A percentile compares a stretch with the other conserved stretches of the same genome.
phyloP scores from a whole-genome alignment of 192 early-diverging fungal genomes.

The Coemansia sp. region DNA sequence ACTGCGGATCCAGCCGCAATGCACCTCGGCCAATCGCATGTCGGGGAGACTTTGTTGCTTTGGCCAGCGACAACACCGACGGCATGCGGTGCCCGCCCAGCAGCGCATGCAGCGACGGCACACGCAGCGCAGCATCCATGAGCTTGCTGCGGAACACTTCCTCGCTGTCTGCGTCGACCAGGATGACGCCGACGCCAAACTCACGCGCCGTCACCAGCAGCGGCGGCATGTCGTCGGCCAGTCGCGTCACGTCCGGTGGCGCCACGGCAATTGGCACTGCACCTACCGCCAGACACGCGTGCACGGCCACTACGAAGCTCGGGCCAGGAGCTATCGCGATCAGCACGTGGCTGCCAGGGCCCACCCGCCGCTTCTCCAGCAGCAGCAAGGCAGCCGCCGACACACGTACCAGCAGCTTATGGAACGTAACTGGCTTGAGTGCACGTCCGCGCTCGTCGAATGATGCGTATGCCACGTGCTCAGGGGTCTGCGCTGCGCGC shows the following conservation, averaged over 20 bases:
- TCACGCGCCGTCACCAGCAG: constrained; percentile 64
- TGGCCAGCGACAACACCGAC: constrained; percentile 59
- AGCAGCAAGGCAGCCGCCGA: constrained; percentile 66
- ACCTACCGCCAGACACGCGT: constrained; percentile 81
- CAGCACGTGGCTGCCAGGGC: constrained; percentile 60
- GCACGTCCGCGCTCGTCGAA: constrained; percentile 64
- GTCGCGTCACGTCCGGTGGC: constrained; percentile 62
- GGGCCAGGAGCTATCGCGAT: constrained; percentile 67
- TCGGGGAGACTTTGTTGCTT: constrained; percentile 65
- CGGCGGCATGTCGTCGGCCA: constrained; percentile 68
- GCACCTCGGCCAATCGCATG: constrained; percentile 61
- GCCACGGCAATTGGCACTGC: constrained; percentile 68
- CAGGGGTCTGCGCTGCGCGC: constrained; percentile 63
- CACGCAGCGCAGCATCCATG: constrained; percentile 59
- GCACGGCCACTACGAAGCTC: constrained; percentile 67
- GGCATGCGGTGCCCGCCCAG: constrained; percentile 56
- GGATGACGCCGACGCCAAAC: constrained; percentile 58
- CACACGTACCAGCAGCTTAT: constrained; percentile 67
- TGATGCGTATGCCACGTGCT: constrained; percentile 62
- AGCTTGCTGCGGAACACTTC: constrained; percentile 64
- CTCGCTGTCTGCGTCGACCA: constrained; percentile 67
- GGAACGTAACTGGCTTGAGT: constrained; percentile 65
- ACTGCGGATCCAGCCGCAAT: constrained; percentile 57
- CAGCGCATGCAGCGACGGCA: constrained; percentile 40
- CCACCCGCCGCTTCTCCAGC: constrained; percentile 58